Percentiles rank a stretch among this genome's conserved stretches.
These are phyloP conservation scores for Lactifluus volemus DNA, from an alignment of 768 basidiomycete genomes.

Conservation along the genomic window DNA sequence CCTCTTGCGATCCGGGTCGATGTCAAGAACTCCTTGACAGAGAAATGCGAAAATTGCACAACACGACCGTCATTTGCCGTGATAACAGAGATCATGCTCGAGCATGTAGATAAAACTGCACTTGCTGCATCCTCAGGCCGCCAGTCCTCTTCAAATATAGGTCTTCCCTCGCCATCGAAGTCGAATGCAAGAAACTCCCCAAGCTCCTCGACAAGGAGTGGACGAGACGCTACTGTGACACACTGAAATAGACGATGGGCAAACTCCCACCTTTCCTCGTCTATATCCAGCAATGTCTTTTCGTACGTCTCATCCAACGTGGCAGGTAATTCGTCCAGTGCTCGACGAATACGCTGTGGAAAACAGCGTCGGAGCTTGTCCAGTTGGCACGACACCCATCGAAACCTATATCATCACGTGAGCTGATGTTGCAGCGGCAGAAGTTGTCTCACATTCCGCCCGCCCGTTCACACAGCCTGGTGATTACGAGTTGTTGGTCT, in stretches of 20 bases:
- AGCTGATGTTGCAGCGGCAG: not conserved
- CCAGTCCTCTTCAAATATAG: not conserved
- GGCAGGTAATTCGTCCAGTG: not conserved
- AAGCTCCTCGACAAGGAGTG: not conserved
- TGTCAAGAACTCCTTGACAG: not conserved
- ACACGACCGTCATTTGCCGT: not conserved
- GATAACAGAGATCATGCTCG: not conserved
- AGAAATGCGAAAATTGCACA: conserved; percentile 1
- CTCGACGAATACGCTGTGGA: not conserved
- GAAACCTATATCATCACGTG: not conserved
- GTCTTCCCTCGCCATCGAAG: not conserved
- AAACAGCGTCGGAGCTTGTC: not conserved
- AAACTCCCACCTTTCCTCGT: not conserved
- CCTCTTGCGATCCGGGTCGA: not conserved
- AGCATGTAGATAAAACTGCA: not conserved
- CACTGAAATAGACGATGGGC: not conserved
- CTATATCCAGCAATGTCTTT: not conserved
- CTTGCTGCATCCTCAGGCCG: not conserved
- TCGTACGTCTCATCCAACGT: not conserved
- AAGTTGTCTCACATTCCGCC: not conserved
- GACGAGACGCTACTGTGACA: not conserved
- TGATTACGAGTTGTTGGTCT: not conserved
- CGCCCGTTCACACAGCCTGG: not conserved
- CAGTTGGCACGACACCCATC: not conserved
- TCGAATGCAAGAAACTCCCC: not conserved